phyloP scores from a whole-genome alignment of 2,329 filamentous ascomycete genomes.

The Penicillium rolfsii region DNA sequence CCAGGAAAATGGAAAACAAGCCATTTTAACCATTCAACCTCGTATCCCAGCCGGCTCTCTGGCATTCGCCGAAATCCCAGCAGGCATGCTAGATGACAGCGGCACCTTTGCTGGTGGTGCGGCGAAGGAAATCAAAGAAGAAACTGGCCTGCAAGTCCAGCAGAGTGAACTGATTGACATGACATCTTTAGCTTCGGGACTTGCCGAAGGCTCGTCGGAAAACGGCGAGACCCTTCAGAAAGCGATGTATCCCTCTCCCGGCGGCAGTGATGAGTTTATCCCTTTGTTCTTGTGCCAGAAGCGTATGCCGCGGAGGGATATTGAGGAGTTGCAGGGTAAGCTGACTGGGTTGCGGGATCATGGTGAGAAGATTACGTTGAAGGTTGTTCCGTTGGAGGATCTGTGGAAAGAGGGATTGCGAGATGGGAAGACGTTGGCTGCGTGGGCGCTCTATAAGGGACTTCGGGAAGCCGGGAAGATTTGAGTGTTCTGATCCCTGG shows the following conservation, averaged over 20 bases:
- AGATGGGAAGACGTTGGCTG: constrained; percentile 61
- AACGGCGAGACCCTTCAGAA: constrained; percentile 48
- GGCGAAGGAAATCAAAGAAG: constrained; percentile 61
- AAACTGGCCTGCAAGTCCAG: constrained; percentile 57
- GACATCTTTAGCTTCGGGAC: constrained; percentile 53
- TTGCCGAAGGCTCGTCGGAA: constrained; percentile 14
- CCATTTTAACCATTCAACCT: constrained; percentile 60
- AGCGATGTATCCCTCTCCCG: constrained; percentile 58
- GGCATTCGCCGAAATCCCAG: constrained; percentile 60
- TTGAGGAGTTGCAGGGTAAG: constrained; percentile 56
- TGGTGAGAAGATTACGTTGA: constrained; percentile 63
- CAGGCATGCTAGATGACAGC: constrained; percentile 62
- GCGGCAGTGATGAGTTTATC: constrained; percentile 63
- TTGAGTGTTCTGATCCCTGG: constrained; percentile 15
- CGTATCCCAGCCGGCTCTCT: constrained; percentile 60
- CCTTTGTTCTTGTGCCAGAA: constrained; percentile 61
- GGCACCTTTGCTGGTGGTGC: constrained; percentile 59
- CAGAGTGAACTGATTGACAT: constrained; percentile 57
- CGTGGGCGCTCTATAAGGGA: constrained; percentile 59
- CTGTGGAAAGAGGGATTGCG: constrained; percentile 59
- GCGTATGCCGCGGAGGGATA: constrained; percentile 51
- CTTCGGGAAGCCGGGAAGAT: constrained; percentile 54
- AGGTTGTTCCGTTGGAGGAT: constrained; percentile 55
- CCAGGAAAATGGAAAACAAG: constrained; percentile 50
- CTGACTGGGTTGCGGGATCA: constrained; percentile 59